These are phyloP conservation scores for Solanum sejunctum DNA, from an alignment of 257 asterid genomes.

Conservation along the genomic window DNA sequence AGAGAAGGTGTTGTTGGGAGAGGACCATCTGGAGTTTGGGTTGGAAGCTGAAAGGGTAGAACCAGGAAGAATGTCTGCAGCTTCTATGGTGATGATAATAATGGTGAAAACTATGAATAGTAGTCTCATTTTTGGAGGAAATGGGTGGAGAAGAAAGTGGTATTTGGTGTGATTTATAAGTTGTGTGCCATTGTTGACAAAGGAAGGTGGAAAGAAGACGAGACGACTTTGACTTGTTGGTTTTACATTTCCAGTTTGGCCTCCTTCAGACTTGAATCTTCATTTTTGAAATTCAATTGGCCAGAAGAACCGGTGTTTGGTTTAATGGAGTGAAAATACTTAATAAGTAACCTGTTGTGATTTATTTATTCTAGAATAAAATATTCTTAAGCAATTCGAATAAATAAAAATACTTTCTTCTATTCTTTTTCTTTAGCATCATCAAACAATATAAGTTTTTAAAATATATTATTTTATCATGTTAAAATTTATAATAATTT, in stretches of 20 bases:
- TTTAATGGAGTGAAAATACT: neutral
- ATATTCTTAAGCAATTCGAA: no score
- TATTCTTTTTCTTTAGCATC: no score
- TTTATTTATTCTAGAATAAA: neutral
- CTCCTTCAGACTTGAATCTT: neutral
- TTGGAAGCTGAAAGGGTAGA: constrained; percentile 41
- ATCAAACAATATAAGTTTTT: no score
- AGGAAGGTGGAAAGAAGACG: neutral
- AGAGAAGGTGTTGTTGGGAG: constrained; percentile 37
- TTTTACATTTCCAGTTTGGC: neutral
- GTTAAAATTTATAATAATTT: no score
- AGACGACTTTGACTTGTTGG: neutral
- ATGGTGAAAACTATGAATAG: neutral
- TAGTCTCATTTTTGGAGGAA: neutral
- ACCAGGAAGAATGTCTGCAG: constrained; percentile 38
- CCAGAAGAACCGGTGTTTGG: neutral
- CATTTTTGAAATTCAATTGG: neutral
- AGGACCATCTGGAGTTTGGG: constrained; percentile 38
- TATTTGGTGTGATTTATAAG: neutral
- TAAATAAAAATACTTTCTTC: no score
- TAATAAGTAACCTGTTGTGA: neutral
- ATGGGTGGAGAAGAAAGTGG: neutral
- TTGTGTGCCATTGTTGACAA: neutral
- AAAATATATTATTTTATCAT: no score
- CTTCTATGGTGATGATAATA: neutral